Percentiles rank a stretch among this genome's conserved stretches.
phyloP scores from a whole-genome alignment of 192 early-diverging fungal genomes.

The Entomortierella chlamydospora region DNA sequence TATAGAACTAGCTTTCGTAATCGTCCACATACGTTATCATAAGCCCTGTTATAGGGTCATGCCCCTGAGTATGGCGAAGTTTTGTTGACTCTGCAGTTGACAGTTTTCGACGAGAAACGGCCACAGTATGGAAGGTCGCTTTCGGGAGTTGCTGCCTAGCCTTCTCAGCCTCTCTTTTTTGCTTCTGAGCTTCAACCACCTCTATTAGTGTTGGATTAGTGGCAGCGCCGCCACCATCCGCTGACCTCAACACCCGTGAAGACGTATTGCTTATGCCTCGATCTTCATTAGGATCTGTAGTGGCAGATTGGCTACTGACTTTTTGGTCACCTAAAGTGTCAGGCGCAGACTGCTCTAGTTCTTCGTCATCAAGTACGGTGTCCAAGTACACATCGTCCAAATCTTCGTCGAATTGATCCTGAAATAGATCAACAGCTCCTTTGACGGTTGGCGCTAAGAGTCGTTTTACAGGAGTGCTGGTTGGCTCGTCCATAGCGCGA shows the following conservation, averaged over 20 bases:
- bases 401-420: constrained; percentile 4
- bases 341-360: constrained; percentile 2
- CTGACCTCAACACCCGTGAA: background rate
- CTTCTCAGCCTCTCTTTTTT: background rate
- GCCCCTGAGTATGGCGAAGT: background rate
- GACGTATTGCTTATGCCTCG: background rate
- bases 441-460: background rate
- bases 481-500: background rate
- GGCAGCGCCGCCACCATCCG: background rate
- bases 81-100: background rate
- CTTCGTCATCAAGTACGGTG: constrained; percentile 4
- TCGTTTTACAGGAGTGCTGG: background rate
- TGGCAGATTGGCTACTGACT: background rate
- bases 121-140: constrained; percentile 18
- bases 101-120: background rate
- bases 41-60: constrained; percentile 28
- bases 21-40: constrained; percentile 19
- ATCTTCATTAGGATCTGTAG: background rate
- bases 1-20: too few species aligned
- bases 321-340: background rate
- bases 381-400: constrained; percentile 18
- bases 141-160: background rate
- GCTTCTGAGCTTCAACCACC: constrained; percentile 11
- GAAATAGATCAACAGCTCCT: background rate
- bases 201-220: constrained; percentile 6